Conservation (phyloP, 495 filamentous ascomycete genomes). For the Xylaria bambusicola region DNA sequence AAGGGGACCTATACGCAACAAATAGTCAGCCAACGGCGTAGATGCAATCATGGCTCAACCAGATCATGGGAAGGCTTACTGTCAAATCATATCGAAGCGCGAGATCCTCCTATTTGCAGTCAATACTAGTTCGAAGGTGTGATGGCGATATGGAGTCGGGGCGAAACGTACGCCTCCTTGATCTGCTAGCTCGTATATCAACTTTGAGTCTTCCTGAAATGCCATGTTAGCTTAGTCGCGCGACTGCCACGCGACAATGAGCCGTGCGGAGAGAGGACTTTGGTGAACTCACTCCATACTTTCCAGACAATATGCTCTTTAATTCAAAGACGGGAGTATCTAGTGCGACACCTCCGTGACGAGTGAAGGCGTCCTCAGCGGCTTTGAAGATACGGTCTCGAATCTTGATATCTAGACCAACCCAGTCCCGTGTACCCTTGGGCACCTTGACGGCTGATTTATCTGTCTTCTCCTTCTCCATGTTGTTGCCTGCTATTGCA, state of each 20-base stretch:
- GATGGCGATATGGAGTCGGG: background rate
- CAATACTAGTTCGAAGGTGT: background rate
- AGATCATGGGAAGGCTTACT: constrained; percentile 29
- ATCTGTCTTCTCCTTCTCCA: constrained; percentile 18
- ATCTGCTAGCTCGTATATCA: constrained; percentile 86
- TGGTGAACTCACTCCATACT: constrained; percentile 66
- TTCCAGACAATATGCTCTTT: constrained; percentile 76
- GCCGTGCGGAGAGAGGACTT: background rate
- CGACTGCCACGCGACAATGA: background rate
- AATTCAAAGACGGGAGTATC: constrained; percentile 85
- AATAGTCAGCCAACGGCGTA: background rate
- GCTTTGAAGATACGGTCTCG: constrained; percentile 82
- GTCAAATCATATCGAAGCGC: constrained; percentile 84
- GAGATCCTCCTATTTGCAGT: constrained; percentile 20
- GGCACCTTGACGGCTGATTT: constrained; percentile 19
- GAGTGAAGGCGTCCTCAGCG: constrained; percentile 82
- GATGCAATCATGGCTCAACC: background rate
- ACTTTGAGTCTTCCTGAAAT: constrained; percentile 72
- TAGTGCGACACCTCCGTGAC: constrained; percentile 81
- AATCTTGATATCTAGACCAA: constrained; percentile 72
- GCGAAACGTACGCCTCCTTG: constrained; percentile 82
- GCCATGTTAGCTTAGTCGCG: background rate
- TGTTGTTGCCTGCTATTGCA: background rate
- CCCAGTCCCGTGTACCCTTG: constrained; percentile 43
- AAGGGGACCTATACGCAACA: constrained; percentile 58